These are phyloP conservation scores for Wickerhamiella qilinensis DNA, from an alignment of 805 yeast genomes.

Conservation along the genomic window DNA sequence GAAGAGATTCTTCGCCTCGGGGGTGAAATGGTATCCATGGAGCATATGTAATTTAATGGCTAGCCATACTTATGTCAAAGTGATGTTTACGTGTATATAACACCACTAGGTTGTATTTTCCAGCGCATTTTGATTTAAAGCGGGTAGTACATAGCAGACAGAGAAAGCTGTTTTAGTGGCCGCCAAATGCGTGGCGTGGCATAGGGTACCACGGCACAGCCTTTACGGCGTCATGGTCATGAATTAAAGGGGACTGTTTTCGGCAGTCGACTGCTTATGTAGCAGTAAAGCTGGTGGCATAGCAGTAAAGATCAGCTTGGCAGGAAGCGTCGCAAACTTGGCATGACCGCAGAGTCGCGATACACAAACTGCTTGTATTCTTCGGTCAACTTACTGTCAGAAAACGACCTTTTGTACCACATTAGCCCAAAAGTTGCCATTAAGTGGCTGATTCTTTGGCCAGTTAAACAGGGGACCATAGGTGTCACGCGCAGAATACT, in stretches of 20 bases:
- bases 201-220: too few relatives aligned
- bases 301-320: slow-evolving; percentile 29
- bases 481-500: slow-evolving; percentile 46
- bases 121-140: too few relatives aligned
- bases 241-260: too few relatives aligned
- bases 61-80: too few relatives aligned
- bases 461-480: slow-evolving; percentile 34
- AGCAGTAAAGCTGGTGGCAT: slow-evolving; percentile 19
- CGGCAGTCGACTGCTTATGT: slow-evolving; percentile 17
- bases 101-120: too few relatives aligned
- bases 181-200: too few relatives aligned
- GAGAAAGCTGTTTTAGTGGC: too few relatives aligned
- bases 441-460: slow-evolving; percentile 45
- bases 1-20: slow-evolving; percentile 41
- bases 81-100: too few relatives aligned
- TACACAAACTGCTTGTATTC: slow-evolving; percentile 31
- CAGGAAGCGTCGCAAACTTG: slow-evolving; percentile 28
- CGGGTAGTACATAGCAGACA: too few relatives aligned
- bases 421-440: slow-evolving; percentile 51
- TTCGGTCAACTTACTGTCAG: slow-evolving; percentile 31
- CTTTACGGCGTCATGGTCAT: too few relatives aligned
- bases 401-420: slow-evolving; percentile 33
- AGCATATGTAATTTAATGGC: slow-evolving; percentile 8
- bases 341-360: slow-evolving; percentile 40
- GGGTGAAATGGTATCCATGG: slow-evolving; percentile 21